Conservation (phyloP, 2,329 filamentous ascomycete genomes). For the Trichocomaceae sp. region DNA sequence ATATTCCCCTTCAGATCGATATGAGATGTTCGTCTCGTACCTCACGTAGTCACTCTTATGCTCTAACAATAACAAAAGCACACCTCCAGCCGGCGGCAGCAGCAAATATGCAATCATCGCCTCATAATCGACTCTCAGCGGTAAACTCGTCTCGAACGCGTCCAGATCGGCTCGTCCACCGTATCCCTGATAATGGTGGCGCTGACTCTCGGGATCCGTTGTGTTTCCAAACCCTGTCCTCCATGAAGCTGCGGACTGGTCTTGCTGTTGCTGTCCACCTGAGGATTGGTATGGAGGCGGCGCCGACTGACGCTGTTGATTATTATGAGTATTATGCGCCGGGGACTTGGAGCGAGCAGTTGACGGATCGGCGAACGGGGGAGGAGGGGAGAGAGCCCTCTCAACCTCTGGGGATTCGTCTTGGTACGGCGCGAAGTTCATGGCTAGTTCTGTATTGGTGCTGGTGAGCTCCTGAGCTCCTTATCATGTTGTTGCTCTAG, state of each 20-base stretch:
- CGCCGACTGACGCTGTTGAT: not conserved
- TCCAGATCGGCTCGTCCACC: conserved; percentile 61
- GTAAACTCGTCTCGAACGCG: conserved; percentile 81
- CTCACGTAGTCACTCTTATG: conserved; percentile 95
- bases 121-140: conserved; percentile 80
- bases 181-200: conserved; percentile 31
- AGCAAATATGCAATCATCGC: conserved; percentile 82
- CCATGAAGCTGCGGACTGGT: not conserved
- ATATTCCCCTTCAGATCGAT: not conserved
- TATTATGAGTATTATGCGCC: conserved; percentile 31
- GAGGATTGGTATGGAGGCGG: conserved; percentile 5
- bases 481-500: too few relatives aligned
- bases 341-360: conserved; percentile 41
- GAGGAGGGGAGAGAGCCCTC: conserved; percentile 68
- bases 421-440: conserved; percentile 98
- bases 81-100: conserved; percentile 77
- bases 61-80: conserved; percentile 77
- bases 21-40: conserved; percentile 40
- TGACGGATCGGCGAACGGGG: conserved; percentile 32
- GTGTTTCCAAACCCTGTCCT: conserved; percentile 26
- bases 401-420: conserved; percentile 79
- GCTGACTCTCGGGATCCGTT: conserved; percentile 3
- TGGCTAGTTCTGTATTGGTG: too few relatives aligned
- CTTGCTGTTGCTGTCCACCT: conserved; percentile 1
- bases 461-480: too few relatives aligned